Percentiles rank a stretch among this genome's conserved stretches.
Evolutionary conservation across 345 rosid species (phyloP).

Genomic region (Pistacia integerrima): DNA sequence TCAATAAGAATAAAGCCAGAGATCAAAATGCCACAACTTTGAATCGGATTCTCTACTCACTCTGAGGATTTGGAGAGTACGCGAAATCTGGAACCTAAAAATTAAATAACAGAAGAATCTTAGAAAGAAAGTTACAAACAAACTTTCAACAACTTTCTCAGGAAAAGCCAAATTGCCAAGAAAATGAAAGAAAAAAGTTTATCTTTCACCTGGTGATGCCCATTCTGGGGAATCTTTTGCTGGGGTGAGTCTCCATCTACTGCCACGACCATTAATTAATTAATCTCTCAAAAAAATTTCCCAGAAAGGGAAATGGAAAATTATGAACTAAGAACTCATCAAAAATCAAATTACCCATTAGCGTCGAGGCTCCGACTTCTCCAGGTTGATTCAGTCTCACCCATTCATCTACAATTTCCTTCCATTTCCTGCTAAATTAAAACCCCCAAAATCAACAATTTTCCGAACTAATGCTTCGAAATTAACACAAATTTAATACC

Average conservation of each 20-base stretch:
- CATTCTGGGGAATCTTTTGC: constrained; percentile 66
- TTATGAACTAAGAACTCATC: neutral
- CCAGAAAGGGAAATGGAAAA: constrained; percentile 18
- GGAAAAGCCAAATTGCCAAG: constrained; percentile 19
- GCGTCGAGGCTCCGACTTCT: constrained; percentile 63
- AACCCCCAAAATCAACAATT: constrained; percentile 12
- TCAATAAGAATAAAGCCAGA: constrained; percentile 14
- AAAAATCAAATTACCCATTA: constrained; percentile 60
- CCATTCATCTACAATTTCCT: constrained; percentile 92
- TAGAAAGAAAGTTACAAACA: constrained; percentile 33
- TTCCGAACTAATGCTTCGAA: neutral
- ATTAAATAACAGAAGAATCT: constrained; percentile 37
- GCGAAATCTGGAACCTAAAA: constrained; percentile 68
- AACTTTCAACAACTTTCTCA: constrained; percentile 27
- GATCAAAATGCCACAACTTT: constrained; percentile 22
- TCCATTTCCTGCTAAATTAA: constrained; percentile 76
- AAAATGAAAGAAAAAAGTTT: neutral
- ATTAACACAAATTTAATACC: constrained; percentile 29
- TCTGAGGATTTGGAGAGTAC: constrained; percentile 66
- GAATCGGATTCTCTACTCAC: constrained; percentile 63
- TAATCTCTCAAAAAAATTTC: constrained; percentile 21
- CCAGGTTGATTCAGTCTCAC: constrained; percentile 83
- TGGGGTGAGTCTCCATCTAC: constrained; percentile 91
- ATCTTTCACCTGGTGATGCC: constrained; percentile 74
- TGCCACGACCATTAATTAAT: constrained; percentile 30